Evolutionary conservation across 352 stramenopile genomes (phyloP).

Genomic region (Globisporangium iwayamae): DNA sequence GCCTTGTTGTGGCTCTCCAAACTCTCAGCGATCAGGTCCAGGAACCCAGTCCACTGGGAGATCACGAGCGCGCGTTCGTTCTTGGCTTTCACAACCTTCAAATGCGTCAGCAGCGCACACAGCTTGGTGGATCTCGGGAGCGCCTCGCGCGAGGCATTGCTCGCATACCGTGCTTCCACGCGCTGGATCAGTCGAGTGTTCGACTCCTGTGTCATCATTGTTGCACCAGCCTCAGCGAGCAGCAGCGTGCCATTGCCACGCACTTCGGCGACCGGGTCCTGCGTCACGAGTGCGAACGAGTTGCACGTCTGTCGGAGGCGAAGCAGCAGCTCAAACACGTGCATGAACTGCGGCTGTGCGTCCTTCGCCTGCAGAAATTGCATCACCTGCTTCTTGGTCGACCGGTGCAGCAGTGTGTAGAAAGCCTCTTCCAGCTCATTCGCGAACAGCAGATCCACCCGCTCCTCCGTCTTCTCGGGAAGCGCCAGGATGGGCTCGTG

Average conservation of each 20-base stretch:
- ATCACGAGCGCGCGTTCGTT: conserved; percentile 76
- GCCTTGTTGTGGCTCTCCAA: conserved; percentile 33
- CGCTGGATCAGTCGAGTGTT: conserved; percentile 23
- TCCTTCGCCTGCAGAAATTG: conserved; percentile 61
- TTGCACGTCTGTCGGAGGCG: conserved; percentile 86
- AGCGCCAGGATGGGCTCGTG: conserved; percentile 56
- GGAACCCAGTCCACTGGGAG: conserved; percentile 84
- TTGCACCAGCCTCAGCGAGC: conserved; percentile 19
- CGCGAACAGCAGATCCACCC: conserved; percentile 48
- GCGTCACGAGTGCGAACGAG: conserved; percentile 55
- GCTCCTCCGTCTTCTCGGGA: conserved; percentile 58
- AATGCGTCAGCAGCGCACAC: conserved; percentile 41
- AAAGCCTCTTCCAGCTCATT: conserved; percentile 77
- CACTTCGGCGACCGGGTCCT: conserved; percentile 43
- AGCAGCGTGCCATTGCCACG: conserved; percentile 23
- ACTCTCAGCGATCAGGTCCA: conserved; percentile 70
- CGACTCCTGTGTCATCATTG: conserved; percentile 11
- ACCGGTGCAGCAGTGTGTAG: conserved; percentile 77
- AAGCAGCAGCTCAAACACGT: conserved; percentile 88
- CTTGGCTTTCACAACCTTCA: conserved; percentile 41
- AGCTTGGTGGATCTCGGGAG: conserved; percentile 63
- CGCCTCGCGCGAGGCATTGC: not conserved
- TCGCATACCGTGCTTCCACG: conserved; percentile 17
- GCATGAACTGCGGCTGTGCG: conserved; percentile 66
- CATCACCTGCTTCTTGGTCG: conserved; percentile 75